Evolutionary conservation across 192 early-diverging fungal species (phyloP).

Genomic region (Umbelopsis isabellina): DNA sequence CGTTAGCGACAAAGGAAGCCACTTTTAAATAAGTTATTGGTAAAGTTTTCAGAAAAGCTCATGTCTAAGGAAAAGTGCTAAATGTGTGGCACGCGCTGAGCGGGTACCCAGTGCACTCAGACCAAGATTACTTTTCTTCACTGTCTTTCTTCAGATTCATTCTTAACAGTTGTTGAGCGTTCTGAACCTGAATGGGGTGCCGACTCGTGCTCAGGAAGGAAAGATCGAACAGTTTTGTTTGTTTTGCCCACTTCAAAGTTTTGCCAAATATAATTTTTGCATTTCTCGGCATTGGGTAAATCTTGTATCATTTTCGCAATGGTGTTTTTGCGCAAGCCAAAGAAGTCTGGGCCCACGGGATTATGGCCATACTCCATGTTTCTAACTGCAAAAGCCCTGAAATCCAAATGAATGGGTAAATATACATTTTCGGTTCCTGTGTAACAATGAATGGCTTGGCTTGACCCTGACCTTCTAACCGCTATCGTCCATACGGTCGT

Average conservation of each 20-base stretch:
- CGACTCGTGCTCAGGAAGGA: background rate
- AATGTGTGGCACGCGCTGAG: no score
- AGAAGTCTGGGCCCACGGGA: conserved; percentile 88
- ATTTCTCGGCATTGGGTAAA: conserved; percentile 75
- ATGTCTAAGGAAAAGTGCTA: background rate
- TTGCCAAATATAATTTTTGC: conserved; percentile 76
- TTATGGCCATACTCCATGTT: conserved; percentile 79
- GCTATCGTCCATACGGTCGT: conserved; percentile 89
- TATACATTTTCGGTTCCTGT: background rate
- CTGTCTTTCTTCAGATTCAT: background rate
- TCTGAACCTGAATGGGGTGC: conserved; percentile 2
- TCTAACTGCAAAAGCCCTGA: conserved; percentile 76
- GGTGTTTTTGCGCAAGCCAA: conserved; percentile 86
- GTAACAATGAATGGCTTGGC: background rate
- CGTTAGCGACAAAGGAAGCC: no score
- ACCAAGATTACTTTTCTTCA: background rate
- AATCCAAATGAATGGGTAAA: background rate
- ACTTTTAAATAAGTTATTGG: no score
- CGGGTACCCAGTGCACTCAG: no score
- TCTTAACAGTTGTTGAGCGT: background rate
- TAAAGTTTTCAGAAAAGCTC: no score
- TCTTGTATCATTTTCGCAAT: conserved; percentile 91
- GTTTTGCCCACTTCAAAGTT: conserved; percentile 55
- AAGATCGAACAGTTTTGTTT: conserved; percentile 15
- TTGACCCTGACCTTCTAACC: conserved; percentile 53